Evolutionary conservation across 768 basidiomycete species (phyloP).

Genomic region (Suillus fuscotomentosus): DNA sequence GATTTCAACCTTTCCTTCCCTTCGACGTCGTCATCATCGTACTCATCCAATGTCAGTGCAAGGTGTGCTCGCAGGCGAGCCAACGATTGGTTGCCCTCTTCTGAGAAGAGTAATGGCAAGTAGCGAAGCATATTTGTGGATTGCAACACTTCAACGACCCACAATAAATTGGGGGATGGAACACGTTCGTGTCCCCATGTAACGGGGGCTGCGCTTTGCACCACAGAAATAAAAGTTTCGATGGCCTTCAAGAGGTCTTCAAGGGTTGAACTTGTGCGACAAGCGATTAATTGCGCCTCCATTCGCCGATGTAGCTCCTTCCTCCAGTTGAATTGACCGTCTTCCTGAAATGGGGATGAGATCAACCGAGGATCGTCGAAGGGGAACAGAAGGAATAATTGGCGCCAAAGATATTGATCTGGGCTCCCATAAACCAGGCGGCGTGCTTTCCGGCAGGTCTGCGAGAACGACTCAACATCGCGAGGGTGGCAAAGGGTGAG

Average conservation of each 20-base stretch:
- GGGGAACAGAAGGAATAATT: constrained; percentile 52
- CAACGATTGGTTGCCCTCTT: constrained; percentile 30
- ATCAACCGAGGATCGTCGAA: constrained; percentile 65
- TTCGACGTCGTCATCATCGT: constrained; percentile 27
- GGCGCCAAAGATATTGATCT: constrained; percentile 68
- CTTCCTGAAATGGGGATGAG: constrained; percentile 11
- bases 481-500: constrained; percentile 54
- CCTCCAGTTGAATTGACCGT: constrained; percentile 31
- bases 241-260: constrained; percentile 35
- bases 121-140: constrained; percentile 37
- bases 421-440: constrained; percentile 46
- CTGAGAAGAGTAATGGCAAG: constrained; percentile 8
- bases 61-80: constrained; percentile 49
- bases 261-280: constrained; percentile 14
- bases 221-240: constrained; percentile 39
- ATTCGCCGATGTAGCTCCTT: constrained; percentile 40
- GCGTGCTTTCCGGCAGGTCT: constrained; percentile 49
- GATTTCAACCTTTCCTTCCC: constrained; percentile 22
- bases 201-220: constrained; percentile 35
- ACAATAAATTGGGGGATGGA: constrained; percentile 41
- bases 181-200: constrained; percentile 17
- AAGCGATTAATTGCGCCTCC: constrained; percentile 36
- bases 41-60: constrained; percentile 41
- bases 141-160: constrained; percentile 44
- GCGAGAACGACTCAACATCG: constrained; percentile 59